Base-by-base conservation (phyloP, 345 rosid genomes). In the Abelmoschus esculentus region DNA sequence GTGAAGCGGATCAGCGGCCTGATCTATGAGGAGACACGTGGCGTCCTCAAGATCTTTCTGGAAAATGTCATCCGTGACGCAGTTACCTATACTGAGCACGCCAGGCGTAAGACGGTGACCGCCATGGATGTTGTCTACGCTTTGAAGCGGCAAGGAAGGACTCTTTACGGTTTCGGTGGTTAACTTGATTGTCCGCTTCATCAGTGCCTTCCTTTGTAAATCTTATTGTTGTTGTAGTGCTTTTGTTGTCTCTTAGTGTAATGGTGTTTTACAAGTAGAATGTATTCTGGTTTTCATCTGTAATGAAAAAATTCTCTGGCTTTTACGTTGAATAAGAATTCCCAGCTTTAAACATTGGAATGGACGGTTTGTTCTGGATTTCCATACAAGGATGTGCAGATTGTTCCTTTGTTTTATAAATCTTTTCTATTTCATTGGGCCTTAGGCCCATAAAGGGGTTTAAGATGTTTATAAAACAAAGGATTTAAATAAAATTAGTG, bases 61-160 rank as follows among this genome's bases (percentile, higher is more conserved):
- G 72, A 69, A 40, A 69, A 69, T n/a, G 72, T 69, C 5, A 69
- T 69, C 13, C 72, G 72, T 38, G 72, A 69, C 3, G 72, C 72
- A 18, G 72, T 69, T 26, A 69, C 72, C 13, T 69, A 69, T 8
- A 69, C 72, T 5, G 72, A 69, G 72, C 72, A 69, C 54, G 75
- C 74, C 13, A 70, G 74, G 18, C 66, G 71, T 0, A 78, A 78
- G 73, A 78, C 78, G 2, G 81, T 78, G n/a, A 78, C 78, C 2
- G 78, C 81, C 26, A 78, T 78, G 78, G 80, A 77, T 38, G 80
- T 77, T 0, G 80, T 77, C 6, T 77, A 77, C 32, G 80, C 80
- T 5, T 68, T 77, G 36, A 77, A 77, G 77, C 63, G 80, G 74
- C 77, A 77, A 26, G 80, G 80, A 12, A 56, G 72, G 34, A 69